A percentile compares a stretch with the other conserved stretches of the same genome.
These are phyloP conservation scores for Tuber magnatum DNA, from an alignment of 495 filamentous ascomycete species.

Conservation along the genomic window DNA sequence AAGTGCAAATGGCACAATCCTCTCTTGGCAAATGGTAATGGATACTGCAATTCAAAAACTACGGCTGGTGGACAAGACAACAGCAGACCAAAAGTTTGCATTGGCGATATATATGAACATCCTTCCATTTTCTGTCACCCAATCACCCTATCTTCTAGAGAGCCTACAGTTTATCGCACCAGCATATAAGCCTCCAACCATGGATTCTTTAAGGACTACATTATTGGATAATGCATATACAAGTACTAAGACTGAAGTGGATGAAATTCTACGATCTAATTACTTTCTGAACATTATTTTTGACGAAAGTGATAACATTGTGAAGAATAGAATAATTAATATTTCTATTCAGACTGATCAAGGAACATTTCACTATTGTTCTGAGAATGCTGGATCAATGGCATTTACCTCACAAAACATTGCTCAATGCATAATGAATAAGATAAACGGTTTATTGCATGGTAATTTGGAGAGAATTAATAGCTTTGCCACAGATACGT, in stretches of 20 bases:
- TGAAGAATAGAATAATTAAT: conserved; percentile 6
- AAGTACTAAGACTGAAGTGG: not conserved
- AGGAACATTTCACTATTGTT: conserved; percentile 9
- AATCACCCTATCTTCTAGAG: no score
- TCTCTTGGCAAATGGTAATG: no score
- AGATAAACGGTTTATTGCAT: not conserved
- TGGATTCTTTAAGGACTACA: not conserved
- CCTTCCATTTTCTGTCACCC: not conserved
- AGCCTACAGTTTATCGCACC: conserved; percentile 6
- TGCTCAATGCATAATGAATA: conserved; percentile 1
- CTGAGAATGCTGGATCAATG: not conserved
- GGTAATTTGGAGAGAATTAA: not conserved
- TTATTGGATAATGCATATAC: conserved; percentile 1
- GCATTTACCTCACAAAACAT: not conserved
- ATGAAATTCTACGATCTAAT: not conserved
- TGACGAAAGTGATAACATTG: conserved; percentile 6
- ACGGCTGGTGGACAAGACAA: not conserved
- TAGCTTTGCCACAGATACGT: conserved; percentile 4
- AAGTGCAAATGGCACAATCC: no score
- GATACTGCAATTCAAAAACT: no score
- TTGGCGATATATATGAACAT: conserved; percentile 9
- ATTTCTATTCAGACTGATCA: not conserved
- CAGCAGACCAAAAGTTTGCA: not conserved
- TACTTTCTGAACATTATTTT: no score
- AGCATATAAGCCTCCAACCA: not conserved